phyloP scores from a whole-genome alignment of 306 rosid genomes.

The Cicer cuneatum region DNA sequence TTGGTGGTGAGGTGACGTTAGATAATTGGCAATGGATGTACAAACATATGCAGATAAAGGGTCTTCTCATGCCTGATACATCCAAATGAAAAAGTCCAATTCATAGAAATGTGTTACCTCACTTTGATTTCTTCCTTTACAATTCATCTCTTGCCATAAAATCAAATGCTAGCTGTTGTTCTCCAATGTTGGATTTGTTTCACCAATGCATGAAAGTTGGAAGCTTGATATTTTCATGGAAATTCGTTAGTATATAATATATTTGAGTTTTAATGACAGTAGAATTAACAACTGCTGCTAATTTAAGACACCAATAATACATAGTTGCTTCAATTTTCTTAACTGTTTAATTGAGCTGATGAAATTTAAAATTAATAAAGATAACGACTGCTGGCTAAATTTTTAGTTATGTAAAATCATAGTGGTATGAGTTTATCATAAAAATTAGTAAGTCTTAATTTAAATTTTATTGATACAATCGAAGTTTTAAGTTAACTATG shows the following conservation, averaged over 20 bases:
- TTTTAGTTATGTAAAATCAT: too few species aligned
- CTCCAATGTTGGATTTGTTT: conserved; percentile 14
- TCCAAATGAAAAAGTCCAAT: too few species aligned
- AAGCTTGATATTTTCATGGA: background rate
- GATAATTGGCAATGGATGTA: conserved; percentile 88
- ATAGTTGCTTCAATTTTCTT: conserved; percentile 18
- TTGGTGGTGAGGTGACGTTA: conserved; percentile 77
- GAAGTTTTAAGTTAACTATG: background rate
- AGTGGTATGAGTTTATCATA: background rate
- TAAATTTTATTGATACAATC: background rate
- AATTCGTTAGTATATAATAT: background rate
- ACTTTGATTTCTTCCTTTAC: too few species aligned
- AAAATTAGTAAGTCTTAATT: background rate
- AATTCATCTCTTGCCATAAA: too few species aligned
- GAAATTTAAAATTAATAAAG: too few species aligned
- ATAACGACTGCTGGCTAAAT: too few species aligned
- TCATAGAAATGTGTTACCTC: too few species aligned
- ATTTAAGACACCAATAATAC: background rate
- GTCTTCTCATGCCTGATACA: conserved; percentile 60
- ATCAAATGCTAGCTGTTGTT: too few species aligned
- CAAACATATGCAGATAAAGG: conserved; percentile 81
- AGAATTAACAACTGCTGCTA: background rate
- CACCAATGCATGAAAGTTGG: conserved; percentile 15
- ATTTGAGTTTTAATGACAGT: conserved; percentile 14
- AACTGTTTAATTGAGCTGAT: background rate